Evolutionary conservation across 306 rosid species (phyloP).

Genomic region (Oemleria cerasiformis): DNA sequence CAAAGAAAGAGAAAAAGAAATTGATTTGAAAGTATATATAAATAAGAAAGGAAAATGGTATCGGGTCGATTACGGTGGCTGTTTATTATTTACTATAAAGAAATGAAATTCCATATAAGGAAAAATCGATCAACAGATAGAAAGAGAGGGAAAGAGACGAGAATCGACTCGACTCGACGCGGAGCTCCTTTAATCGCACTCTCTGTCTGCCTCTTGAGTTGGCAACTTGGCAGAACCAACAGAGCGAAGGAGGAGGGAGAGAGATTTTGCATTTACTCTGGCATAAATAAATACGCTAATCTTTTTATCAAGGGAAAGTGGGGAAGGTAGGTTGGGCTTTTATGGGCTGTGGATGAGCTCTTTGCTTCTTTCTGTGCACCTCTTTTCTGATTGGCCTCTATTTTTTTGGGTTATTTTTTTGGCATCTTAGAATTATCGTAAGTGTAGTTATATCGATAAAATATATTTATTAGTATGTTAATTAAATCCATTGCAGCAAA

Average conservation of each 20-base stretch:
- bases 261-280: neutral
- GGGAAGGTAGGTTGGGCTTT: neutral
- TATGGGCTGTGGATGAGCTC: neutral
- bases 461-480: too few relatives aligned
- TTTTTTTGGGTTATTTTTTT: too few relatives aligned
- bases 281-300: too few relatives aligned
- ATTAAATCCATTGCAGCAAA: too few relatives aligned
- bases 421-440: too few relatives aligned
- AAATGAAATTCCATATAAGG: constrained; percentile 18
- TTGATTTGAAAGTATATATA: neutral
- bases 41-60: constrained; percentile 13
- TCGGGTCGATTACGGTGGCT: constrained; percentile 24
- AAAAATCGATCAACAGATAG: constrained; percentile 2
- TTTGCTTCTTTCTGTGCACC: neutral
- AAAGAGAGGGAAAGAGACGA: neutral
- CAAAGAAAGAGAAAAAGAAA: neutral
- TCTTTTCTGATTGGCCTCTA: neutral
- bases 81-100: neutral
- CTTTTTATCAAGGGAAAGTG: neutral
- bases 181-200: neutral
- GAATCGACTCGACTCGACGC: neutral
- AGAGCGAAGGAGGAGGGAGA: neutral
- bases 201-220: neutral
- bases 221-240: neutral
- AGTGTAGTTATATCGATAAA: too few relatives aligned